A percentile compares a stretch with the other conserved stretches of the same genome.
These are phyloP conservation scores for Teunomyces atbi DNA, from an alignment of 805 yeast genomes.

Conservation along the genomic window DNA sequence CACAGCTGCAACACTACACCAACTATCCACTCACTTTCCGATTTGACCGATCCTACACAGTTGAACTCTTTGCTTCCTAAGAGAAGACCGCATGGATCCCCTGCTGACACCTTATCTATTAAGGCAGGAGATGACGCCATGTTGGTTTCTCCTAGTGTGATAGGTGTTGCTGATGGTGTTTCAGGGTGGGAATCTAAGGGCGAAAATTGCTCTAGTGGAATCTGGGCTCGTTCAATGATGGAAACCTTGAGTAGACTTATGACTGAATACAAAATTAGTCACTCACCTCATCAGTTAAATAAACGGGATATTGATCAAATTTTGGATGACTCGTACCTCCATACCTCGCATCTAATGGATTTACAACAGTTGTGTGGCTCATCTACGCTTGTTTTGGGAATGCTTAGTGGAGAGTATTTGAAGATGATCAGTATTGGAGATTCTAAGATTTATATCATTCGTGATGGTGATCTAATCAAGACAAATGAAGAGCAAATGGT, in stretches of 20 bases:
- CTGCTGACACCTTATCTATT: conserved; percentile 50
- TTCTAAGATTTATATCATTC: conserved; percentile 45
- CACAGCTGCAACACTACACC: conserved; percentile 42
- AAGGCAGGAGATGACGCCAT: conserved; percentile 59
- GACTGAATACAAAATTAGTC: conserved; percentile 43
- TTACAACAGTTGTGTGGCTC: conserved; percentile 47
- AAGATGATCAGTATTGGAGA: conserved; percentile 54
- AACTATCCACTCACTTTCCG: conserved; percentile 47
- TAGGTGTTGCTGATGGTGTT: conserved; percentile 58
- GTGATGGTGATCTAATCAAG: conserved; percentile 43
- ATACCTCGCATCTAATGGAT: conserved; percentile 51
- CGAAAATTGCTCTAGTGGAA: conserved; percentile 44
- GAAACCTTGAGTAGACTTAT: conserved; percentile 49
- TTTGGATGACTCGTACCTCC: conserved; percentile 47
- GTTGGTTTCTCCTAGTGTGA: conserved; percentile 50
- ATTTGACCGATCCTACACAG: conserved; percentile 48
- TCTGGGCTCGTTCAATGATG: conserved; percentile 52
- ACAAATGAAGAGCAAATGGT: conserved; percentile 49
- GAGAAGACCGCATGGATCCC: conserved; percentile 52
- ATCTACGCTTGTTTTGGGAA: conserved; percentile 47
- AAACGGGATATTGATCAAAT: conserved; percentile 42
- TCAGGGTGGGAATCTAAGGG: conserved; percentile 51
- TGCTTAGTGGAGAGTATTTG: conserved; percentile 47
- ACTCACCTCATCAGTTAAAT: conserved; percentile 35
- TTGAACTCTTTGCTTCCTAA: conserved; percentile 46